Base-by-base conservation (phyloP, 148 eudicot genomes). In the Diospyros kaki region DNA sequence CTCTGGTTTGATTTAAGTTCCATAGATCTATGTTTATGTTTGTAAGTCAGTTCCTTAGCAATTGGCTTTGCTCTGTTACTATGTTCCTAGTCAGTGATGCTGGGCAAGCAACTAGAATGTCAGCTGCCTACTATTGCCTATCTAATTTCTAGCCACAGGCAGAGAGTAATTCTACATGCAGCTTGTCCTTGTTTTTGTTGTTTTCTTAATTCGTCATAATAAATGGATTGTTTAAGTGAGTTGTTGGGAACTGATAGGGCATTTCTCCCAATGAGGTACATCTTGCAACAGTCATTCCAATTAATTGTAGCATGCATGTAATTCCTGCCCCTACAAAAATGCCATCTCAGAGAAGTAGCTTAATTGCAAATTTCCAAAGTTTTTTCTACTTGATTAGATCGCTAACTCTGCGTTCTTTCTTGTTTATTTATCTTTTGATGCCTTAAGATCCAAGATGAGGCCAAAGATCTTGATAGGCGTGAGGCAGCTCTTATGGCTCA, bases 391-490 rank as follows among this genome's bases (percentile, higher is more conserved):
- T 41, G 3, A 71, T 53, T 43, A 56, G 39, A 58, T 78, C 9
- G 9, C 45, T 28, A 59, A 14, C 52, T 45, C 58, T n/a, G 40
- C 2, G 13, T 12, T 15, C 18, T 42, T 39, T 10, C 10, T 13
- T 77, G 4, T 12, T 9, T 41, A 2, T 73, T 42, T n/a, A 6
- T 50, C 44, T 54, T 77, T 68, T 39, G 69, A 51, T 66, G 66
- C 39, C 45, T 68, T 17, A 86, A 95, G 98, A 88, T 95, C 75
- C 61, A 72, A 51, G 77, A 61, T 52, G 96, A 92, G 78, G 89
- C 94, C 79, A 82, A 76, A 43, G 96, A 90, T 87, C 90, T 95
- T 83, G 89, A 86, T 73, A 77, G 75, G 73, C 88, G 94, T 45
- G 90, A 95, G 93, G 86, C 80, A 58, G 87, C 83, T 83, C 86